Evolutionary conservation across 2,329 filamentous ascomycete genomes (phyloP).

Genomic region (Fusarium penzigii): DNA sequence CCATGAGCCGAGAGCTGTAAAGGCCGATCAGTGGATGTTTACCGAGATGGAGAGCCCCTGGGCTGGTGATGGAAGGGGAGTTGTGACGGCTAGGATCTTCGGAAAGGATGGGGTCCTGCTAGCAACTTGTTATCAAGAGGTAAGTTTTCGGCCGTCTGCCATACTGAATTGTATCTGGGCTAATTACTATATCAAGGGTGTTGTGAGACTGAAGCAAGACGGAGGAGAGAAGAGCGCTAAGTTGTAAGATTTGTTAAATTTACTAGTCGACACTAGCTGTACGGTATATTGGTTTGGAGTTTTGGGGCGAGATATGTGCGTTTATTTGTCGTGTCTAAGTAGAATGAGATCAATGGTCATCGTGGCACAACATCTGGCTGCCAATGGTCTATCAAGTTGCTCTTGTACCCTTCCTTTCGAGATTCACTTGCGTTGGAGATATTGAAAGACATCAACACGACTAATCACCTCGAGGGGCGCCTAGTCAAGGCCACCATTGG

Average conservation of each 20-base stretch:
- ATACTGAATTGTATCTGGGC: constrained; percentile 6
- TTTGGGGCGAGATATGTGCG: not conserved
- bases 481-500: too few relatives aligned
- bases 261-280: not conserved
- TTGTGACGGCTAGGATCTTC: constrained; percentile 76
- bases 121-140: constrained; percentile 81
- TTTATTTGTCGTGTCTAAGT: too few relatives aligned
- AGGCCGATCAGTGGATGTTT: constrained; percentile 75
- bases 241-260: constrained; percentile 25
- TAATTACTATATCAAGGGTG: constrained; percentile 41
- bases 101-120: constrained; percentile 69
- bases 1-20: constrained; percentile 59
- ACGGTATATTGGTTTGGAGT: not conserved
- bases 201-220: constrained; percentile 51
- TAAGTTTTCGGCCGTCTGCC: constrained; percentile 32
- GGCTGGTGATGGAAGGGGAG: constrained; percentile 74
- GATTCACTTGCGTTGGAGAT: too few relatives aligned
- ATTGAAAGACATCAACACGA: too few relatives aligned
- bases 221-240: constrained; percentile 35
- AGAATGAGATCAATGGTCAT: not conserved
- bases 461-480: too few relatives aligned
- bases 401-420: too few relatives aligned
- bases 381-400: too few relatives aligned
- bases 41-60: constrained; percentile 79
- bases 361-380: too few relatives aligned